Conservation (phyloP, 2,329 filamentous ascomycete genomes). For the Scedosporium minutisporum region DNA sequence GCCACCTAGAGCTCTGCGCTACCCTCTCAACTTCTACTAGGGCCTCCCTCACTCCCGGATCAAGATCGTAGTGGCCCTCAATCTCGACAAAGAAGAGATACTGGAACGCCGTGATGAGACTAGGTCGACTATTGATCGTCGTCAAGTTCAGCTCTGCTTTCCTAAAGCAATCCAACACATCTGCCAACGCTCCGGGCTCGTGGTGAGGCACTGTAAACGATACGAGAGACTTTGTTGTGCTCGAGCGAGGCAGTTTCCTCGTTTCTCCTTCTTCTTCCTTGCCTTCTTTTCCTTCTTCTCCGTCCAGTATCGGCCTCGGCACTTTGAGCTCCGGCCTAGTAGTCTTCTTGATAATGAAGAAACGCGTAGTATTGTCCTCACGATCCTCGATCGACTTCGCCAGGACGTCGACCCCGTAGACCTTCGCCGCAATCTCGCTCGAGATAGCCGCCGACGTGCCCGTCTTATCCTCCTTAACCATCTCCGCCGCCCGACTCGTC, state of each 20-base stretch:
- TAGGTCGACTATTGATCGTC: conserved; percentile 80
- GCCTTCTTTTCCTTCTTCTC: too few relatives aligned
- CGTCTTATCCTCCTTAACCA: conserved; percentile 51
- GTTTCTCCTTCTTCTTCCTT: neutral
- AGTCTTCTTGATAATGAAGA: conserved; percentile 52
- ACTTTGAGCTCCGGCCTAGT: conserved; percentile 7
- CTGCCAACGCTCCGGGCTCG: conserved; percentile 71
- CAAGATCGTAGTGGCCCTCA: conserved; percentile 43
- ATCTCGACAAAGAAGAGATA: conserved; percentile 96
- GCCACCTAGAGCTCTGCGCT: conserved; percentile 56
- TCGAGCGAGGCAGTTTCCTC: conserved; percentile 6
- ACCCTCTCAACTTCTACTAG: conserved; percentile 47
- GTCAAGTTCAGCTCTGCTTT: conserved; percentile 69
- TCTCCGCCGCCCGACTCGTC: conserved; percentile 75
- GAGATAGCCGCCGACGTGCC: conserved; percentile 68
- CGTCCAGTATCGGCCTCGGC: neutral
- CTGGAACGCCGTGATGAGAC: conserved; percentile 65
- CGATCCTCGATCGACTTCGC: conserved; percentile 62
- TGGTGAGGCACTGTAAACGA: conserved; percentile 75
- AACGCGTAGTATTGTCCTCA: conserved; percentile 68
- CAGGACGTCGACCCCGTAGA: conserved; percentile 60
- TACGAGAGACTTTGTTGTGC: conserved; percentile 58
- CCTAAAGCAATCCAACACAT: conserved; percentile 71
- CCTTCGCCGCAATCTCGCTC: conserved; percentile 60
- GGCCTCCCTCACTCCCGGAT: conserved; percentile 47